Base-by-base conservation (phyloP, 257 asterid species). In the Verbascum thapsus region DNA sequence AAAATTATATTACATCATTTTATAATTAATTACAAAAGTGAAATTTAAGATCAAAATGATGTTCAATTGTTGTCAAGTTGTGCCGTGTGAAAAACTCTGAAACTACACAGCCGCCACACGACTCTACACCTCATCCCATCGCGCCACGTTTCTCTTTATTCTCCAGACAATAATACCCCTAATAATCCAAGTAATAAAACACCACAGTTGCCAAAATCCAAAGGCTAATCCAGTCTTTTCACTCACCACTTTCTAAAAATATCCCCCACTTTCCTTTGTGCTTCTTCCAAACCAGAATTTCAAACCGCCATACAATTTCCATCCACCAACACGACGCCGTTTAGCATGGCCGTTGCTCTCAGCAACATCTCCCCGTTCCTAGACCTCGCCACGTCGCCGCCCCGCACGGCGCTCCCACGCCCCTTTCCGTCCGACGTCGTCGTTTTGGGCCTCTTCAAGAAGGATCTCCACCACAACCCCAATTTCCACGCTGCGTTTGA, bases 281-380 rank as follows among this genome's bases (percentile, higher is more conserved):
- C 59, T 40, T 20, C 55, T 51, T 60, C 61, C 40, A 15, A 67
- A 70, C 15, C 67, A 66, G 67, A 54, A 61, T 44, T 19, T 17
- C 53, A 63, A 42, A 32, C 63, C 42, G 50, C 53, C 6, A 50
- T 30, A 11, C 3, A 50, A 16, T 53, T 52, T 48, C 70, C 8
- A 8, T 8, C 44, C 1, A 6, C 3, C 47, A 55, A 61, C 13
- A 68, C 68, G 59, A 70, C 82, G 74, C 70, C 78, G 70, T 61
- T n/a, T 55, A 41, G 71, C 61, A 90, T 90, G 96, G 92, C 95
- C 7, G 88, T 72, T 8, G 79, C 80, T 13, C 71, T 87, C 43
- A 79, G 88, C 18, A 90, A 87, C 79, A 40, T 88, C 32, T 76
- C 90, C 30, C 80, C 83, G 3, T 52, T 85, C 19, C 74, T 90